These are phyloP conservation scores for Flaveria linearis DNA, from an alignment of 129 eudicot genomes.

Conservation along the genomic window DNA sequence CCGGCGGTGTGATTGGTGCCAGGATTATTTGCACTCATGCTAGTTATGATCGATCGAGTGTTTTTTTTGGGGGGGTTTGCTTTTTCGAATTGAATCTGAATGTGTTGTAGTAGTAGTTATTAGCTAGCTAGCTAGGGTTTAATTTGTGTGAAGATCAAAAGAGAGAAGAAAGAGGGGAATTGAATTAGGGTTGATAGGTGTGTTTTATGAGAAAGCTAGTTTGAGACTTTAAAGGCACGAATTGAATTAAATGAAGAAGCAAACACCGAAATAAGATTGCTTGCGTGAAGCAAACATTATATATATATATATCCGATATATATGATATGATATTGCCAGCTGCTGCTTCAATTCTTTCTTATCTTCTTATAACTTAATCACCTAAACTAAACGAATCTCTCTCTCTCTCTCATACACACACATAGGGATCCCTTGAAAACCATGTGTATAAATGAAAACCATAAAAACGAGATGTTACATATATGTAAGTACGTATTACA, in stretches of 20 bases:
- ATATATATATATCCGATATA: not conserved
- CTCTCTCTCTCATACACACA: no score
- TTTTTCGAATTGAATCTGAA: not conserved
- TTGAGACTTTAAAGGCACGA: conserved; percentile 81
- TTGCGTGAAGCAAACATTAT: conserved; percentile 97
- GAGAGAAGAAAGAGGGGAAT: not conserved
- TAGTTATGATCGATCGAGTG: not conserved
- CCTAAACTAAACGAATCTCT: no score
- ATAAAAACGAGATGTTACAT: no score
- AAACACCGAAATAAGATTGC: conserved; percentile 56
- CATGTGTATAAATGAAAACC: no score
- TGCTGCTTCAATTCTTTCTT: not conserved
- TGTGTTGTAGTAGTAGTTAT: conserved; percentile 10
- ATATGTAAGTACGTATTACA: no score
- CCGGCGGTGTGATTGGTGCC: conserved; percentile 13
- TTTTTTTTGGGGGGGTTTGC: not conserved
- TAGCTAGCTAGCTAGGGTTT: conserved; percentile 4
- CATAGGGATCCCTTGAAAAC: no score
- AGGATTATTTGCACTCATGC: conserved; percentile 8
- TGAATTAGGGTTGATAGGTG: conserved; percentile 31
- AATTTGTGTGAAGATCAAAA: conserved; percentile 26
- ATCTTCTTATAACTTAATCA: no score
- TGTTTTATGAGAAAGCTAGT: conserved; percentile 44
- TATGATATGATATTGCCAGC: conserved; percentile 38
- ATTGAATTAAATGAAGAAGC: conserved; percentile 52